A percentile compares a stretch with the other conserved stretches of the same genome.
phyloP scores from a whole-genome alignment of 768 basidiomycete species.

The Mycena venus region DNA sequence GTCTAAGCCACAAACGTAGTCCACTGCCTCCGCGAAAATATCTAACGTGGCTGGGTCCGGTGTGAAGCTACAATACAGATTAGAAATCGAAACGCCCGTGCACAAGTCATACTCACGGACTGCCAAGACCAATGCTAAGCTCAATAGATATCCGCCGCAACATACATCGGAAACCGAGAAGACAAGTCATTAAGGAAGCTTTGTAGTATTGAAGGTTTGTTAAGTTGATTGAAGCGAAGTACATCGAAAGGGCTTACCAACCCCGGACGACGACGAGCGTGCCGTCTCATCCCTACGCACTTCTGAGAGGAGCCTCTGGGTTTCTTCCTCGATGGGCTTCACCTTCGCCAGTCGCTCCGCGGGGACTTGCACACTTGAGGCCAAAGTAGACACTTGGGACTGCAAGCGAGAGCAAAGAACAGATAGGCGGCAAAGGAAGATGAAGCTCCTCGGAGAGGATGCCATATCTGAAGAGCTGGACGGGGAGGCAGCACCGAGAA shows the following conservation, averaged over 20 bases:
- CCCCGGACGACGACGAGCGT: constrained; percentile 27
- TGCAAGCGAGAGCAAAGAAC: constrained; percentile 34
- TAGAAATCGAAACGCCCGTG: background rate
- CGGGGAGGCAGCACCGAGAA: background rate
- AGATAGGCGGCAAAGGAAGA: constrained; percentile 35
- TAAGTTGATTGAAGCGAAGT: background rate
- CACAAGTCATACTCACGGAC: constrained; percentile 22
- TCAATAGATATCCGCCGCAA: constrained; percentile 37
- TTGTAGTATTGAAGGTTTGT: background rate
- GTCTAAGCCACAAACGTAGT: constrained; percentile 32
- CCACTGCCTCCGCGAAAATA: constrained; percentile 37
- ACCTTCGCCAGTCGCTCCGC: constrained; percentile 34
- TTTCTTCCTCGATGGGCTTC: constrained; percentile 35
- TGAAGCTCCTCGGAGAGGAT: constrained; percentile 27
- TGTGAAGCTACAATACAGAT: constrained; percentile 27
- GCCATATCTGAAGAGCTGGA: constrained; percentile 9
- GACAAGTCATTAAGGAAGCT: constrained; percentile 36
- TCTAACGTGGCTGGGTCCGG: constrained; percentile 38
- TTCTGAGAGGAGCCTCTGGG: constrained; percentile 28
- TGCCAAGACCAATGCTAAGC: constrained; percentile 37
- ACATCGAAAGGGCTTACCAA: constrained; percentile 16
- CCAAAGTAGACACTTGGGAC: constrained; percentile 36
- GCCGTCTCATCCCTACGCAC: constrained; percentile 23
- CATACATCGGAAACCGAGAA: constrained; percentile 39
- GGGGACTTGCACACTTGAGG: constrained; percentile 17